Base-by-base conservation (phyloP, 2,329 filamentous ascomycete genomes). In the Pseudogymnoascus sp. region DNA sequence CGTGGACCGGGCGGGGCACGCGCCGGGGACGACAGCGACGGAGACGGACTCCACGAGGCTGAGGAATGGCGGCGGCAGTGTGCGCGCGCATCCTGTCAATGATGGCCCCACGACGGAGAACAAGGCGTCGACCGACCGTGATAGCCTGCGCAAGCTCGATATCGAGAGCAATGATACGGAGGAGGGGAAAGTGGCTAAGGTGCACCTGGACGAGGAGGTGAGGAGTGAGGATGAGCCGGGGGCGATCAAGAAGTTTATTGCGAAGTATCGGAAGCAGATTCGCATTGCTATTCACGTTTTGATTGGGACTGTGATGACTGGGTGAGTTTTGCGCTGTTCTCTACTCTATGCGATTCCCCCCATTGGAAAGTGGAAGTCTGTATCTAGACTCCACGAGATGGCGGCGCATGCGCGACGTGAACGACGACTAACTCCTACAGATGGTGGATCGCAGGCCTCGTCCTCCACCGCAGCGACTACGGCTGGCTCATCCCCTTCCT, bases 401-500 rank as follows among this genome's bases (percentile, higher is more conserved):
- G 31, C 54, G 19, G 54, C 54, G n/a, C n/a, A 31, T 37, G 25
- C n/a, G 10, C 19, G 25, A 60, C 25, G 11, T 34, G 14, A 19
- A 60, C n/a, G 13, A 25, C 51, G 34, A 60, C 54, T 60, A 37
- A 60, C 54, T 14, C 34, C 79, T 2, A 60, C 25, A 80, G 79
- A 71, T 92, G 90, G 90, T 93, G 89, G 89, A 88, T 93, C 68
- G 86, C 88, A 6, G 85, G 87, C 63, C 78, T 93, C 60, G 80
- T 92, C 65, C 79, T 91, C 62, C 90, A 93, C 74, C 85, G 85
- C 65, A 69, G 88, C 65, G 85, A 92, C 71, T 81, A 80, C 76
- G 91, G 90, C 72, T 96, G 92, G 92, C 77, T 96, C 64, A 84
- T 93, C 61, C 92, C 92, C 0, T 95, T 96, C 77, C 80, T 96